These are phyloP conservation scores for Cladosporium sp. DNA, from an alignment of 2,329 filamentous ascomycete species.

Conservation along the genomic window DNA sequence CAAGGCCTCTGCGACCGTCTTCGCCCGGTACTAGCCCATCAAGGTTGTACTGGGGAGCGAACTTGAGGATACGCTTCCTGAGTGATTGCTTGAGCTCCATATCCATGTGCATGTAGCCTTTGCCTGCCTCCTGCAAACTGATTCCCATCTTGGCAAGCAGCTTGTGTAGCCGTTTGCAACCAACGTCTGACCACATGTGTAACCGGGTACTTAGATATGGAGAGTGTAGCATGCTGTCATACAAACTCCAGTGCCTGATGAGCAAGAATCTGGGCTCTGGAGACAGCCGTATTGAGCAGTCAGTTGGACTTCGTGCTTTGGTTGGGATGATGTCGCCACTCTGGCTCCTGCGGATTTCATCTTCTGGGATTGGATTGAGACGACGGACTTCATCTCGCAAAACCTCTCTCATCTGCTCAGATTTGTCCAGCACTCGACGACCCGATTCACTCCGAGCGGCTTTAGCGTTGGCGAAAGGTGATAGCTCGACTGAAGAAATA, in stretches of 20 bases:
- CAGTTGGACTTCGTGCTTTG: slow-evolving; percentile 80
- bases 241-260: slow-evolving; percentile 93
- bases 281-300: slow-evolving; percentile 85
- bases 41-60: slow-evolving; percentile 87
- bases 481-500: slow-evolving; percentile 88
- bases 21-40: slow-evolving; percentile 85
- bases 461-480: slow-evolving; percentile 44
- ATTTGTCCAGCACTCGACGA: slow-evolving; percentile 58
- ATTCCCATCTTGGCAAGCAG: slow-evolving; percentile 97
- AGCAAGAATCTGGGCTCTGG: slow-evolving; percentile 91
- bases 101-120: slow-evolving; percentile 97
- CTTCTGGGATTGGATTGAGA: slow-evolving; percentile 72
- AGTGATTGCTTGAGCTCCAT: slow-evolving; percentile 90
- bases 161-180: slow-evolving; percentile 85
- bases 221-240: slow-evolving; percentile 97
- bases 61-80: slow-evolving; percentile 80
- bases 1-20: slow-evolving; percentile 64
- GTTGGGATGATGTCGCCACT: slow-evolving; percentile 83
- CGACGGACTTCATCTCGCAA: slow-evolving; percentile 90
- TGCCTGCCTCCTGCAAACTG: slow-evolving; percentile 86
- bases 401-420: slow-evolving; percentile 77
- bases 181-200: slow-evolving; percentile 90
- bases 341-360: slow-evolving; percentile 50
- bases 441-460: slow-evolving; percentile 52
- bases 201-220: slow-evolving; percentile 88